Evolutionary conservation across 352 stramenopile species (phyloP), one percentile per base, ranked within the genome.

Genomic region (Phytophthora sp.): DNA sequence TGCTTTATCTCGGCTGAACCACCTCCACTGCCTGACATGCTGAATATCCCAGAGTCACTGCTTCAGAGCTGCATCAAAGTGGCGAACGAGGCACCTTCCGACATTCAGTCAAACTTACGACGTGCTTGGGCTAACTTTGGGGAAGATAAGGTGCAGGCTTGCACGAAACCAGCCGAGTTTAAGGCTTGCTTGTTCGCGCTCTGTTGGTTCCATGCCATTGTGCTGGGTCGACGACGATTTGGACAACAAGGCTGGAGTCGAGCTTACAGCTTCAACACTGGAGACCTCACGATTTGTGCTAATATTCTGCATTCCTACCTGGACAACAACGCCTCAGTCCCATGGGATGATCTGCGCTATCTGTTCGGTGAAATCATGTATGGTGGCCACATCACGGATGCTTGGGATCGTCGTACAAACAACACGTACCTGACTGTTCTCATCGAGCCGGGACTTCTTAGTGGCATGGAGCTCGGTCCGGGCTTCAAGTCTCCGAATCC

Each of bases 291-390:
- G 41, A 98, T 98, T 66, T 98, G 95, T 68, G 86, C 86, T 29
- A 98, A 98, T 57, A 97, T 98, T 39, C 63, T 98, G 24, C 76
- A 92, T 51, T 94, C 85, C 53, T 98, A 98, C 71, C 67, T 99
- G 60, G 91, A 98, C 78, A 95, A 95, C 73, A 98, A 97, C 60
- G 67, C 73, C 7, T 82, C 71, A 42, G 90, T 98, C 46, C 94
- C 94, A 12, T 99, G 94, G 94, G 93, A 98, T 72, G 96, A 99
- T 77, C 65, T 99, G 6, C 89, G 96, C 13, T 98, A 98, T 68
- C 90, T 98, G 41, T 98, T 98, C 68, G 95, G 95, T 27, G 94
- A 98, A 73, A 98, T 98, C 76, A 98, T 98, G 95, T 98, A 98
- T 76, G 95, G 95, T 30, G 95, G 95, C 9, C 94, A 98, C 66